Conservation (phyloP, 225 moss, liverwort and hornwort genomes). For the Lunularia cruciata region DNA sequence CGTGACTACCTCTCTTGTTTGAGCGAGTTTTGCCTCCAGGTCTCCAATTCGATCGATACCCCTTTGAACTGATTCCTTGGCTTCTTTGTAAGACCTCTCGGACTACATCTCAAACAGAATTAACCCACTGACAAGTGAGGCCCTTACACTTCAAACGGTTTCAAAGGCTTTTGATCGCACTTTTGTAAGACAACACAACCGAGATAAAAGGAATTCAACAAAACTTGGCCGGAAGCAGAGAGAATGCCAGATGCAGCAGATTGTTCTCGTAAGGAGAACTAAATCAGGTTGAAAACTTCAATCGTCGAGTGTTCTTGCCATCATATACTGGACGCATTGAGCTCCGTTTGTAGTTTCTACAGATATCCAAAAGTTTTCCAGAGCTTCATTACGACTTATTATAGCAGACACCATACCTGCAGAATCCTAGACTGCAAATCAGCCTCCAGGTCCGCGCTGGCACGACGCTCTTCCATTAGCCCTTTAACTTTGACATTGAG, state of each 20-base stretch:
- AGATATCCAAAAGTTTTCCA: no score
- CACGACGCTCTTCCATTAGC: constrained; percentile 78
- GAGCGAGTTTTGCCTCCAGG: constrained; percentile 74
- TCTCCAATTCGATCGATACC: constrained; percentile 66
- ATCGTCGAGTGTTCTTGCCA: no score
- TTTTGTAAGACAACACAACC: no score
- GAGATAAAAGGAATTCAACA: no score
- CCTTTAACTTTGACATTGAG: constrained; percentile 66
- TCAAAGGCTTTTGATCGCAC: no score
- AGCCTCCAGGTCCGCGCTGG: constrained; percentile 78
- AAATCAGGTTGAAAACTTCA: no score
- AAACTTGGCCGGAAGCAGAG: no score
- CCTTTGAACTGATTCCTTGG: constrained; percentile 59
- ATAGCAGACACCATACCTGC: constrained; percentile 60
- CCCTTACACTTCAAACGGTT: no score
- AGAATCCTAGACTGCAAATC: constrained; percentile 66
- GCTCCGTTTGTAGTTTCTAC: no score
- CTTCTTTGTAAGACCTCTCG: constrained; percentile 62
- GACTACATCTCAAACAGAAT: constrained; percentile 43
- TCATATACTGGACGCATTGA: no score
- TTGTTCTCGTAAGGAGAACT: no score
- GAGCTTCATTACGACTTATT: background rate
- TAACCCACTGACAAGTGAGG: background rate
- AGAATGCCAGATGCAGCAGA: no score
- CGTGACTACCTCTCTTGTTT: constrained; percentile 69